phyloP scores from a whole-genome alignment of 306 rosid genomes.

The Vicia sativa region DNA sequence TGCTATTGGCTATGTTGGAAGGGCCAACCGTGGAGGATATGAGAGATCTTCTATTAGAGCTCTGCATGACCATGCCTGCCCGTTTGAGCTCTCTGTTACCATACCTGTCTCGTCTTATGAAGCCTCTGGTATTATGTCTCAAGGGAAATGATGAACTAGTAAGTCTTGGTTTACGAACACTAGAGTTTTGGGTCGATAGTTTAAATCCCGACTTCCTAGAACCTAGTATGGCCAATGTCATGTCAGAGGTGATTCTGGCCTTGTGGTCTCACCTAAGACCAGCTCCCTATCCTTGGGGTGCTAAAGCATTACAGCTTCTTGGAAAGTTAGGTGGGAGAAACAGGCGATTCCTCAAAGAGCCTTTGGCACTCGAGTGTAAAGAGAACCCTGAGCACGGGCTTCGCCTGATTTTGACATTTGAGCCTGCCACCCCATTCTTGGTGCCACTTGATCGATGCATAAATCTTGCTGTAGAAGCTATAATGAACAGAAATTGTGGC shows the following conservation, averaged over 20 bases:
- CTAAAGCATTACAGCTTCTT: conserved; percentile 96
- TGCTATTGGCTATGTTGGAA: conserved; percentile 92
- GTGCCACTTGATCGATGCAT: conserved; percentile 98
- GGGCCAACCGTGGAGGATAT: conserved; percentile 98
- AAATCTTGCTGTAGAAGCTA: conserved; percentile 93
- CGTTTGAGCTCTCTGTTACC: conserved; percentile 93
- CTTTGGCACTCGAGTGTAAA: conserved; percentile 93
- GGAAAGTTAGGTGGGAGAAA: conserved; percentile 98
- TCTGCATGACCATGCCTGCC: conserved; percentile 97
- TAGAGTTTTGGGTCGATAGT: conserved; percentile 99
- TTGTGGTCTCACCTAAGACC: conserved; percentile 98
- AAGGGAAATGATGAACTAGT: conserved; percentile 92
- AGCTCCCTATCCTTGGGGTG: conserved; percentile 89
- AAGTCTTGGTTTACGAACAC: conserved; percentile 89
- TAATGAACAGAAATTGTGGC: conserved; percentile 69
- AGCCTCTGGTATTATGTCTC: conserved; percentile 91
- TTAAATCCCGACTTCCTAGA: conserved; percentile 98
- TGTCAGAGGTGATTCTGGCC: conserved; percentile 90
- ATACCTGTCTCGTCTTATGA: conserved; percentile 93
- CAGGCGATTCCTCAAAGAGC: conserved; percentile 96
- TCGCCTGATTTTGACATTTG: conserved; percentile 94
- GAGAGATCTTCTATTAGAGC: conserved; percentile 90
- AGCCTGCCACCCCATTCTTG: conserved; percentile 98
- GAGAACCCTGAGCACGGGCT: conserved; percentile 98
- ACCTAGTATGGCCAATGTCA: conserved; percentile 96